Conservation (phyloP, 495 filamentous ascomycete species). For the Diplogelasinospora grovesii region DNA sequence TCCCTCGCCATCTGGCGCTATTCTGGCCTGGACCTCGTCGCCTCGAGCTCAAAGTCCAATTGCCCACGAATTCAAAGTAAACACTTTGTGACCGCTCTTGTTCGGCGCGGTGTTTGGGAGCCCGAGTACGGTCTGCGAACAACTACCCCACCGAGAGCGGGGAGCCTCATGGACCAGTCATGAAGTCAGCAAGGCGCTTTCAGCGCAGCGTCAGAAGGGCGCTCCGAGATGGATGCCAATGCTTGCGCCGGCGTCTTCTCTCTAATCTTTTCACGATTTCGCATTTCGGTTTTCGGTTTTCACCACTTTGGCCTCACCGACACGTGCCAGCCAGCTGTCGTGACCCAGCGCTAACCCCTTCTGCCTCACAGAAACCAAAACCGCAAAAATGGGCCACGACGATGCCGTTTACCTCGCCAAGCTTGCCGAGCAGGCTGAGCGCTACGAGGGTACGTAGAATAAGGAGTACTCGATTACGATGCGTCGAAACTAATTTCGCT, state of each 20-base stretch:
- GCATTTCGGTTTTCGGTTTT: constrained; percentile 2
- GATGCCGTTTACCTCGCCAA: constrained; percentile 99
- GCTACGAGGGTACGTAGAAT: constrained; percentile 85
- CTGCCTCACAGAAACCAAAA: constrained; percentile 15
- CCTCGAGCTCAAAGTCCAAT: constrained; percentile 10
- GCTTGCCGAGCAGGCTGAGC: constrained; percentile 99
- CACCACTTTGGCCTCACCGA: constrained; percentile 9
- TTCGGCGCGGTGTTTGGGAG: constrained; percentile 5
- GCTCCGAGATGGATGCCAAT: background rate
- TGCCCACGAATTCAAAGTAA: constrained; percentile 6
- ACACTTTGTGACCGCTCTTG: constrained; percentile 1
- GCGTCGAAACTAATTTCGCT: constrained; percentile 14
- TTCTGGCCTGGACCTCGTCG: constrained; percentile 8
- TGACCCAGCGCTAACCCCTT: constrained; percentile 23
- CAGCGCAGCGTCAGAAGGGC: constrained; percentile 7
- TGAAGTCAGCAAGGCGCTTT: constrained; percentile 27
- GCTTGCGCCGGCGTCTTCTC: constrained; percentile 5
- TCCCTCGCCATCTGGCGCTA: constrained; percentile 7
- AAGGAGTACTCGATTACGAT: too few relatives aligned
- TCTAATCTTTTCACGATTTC: constrained; percentile 3
- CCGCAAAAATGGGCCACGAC: constrained; percentile 92
- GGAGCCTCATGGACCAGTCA: constrained; percentile 17
- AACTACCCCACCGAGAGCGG: constrained; percentile 26
- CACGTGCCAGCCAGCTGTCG: constrained; percentile 10
- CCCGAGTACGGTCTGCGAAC: constrained; percentile 20